These are phyloP conservation scores for Fusarium chaquense DNA, from an alignment of 2,329 filamentous ascomycete genomes.

Conservation along the genomic window DNA sequence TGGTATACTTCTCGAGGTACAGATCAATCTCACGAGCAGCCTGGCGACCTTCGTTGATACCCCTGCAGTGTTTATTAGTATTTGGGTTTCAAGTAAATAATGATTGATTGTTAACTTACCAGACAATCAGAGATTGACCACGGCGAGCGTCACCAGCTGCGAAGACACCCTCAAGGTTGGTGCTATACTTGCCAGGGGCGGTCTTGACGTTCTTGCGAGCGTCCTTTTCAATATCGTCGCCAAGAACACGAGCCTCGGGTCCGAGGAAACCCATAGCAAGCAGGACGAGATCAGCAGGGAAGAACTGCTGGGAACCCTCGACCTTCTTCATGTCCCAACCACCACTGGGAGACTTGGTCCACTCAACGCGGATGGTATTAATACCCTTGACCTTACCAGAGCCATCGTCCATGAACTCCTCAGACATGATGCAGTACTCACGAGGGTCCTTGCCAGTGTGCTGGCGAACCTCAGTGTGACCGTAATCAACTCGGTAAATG, in stretches of 20 bases:
- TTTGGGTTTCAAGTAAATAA: not conserved
- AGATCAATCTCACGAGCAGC: slow-evolving; percentile 91
- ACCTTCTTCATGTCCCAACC: slow-evolving; percentile 99
- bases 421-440: slow-evolving; percentile 98
- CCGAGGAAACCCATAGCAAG: slow-evolving; percentile 98
- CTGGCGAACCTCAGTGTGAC: slow-evolving; percentile 93
- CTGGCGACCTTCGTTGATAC: slow-evolving; percentile 97
- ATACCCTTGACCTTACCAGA: slow-evolving; percentile 92
- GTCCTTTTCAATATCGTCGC: slow-evolving; percentile 91
- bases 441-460: slow-evolving; percentile 96
- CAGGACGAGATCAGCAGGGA: slow-evolving; percentile 93
- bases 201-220: slow-evolving; percentile 97
- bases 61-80: slow-evolving; percentile 62
- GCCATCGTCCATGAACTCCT: slow-evolving; percentile 93
- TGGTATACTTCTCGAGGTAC: slow-evolving; percentile 83
- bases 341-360: slow-evolving; percentile 88
- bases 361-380: slow-evolving; percentile 94
- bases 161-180: slow-evolving; percentile 89
- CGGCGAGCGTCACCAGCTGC: slow-evolving; percentile 95
- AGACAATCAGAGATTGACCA: slow-evolving; percentile 95
- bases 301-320: slow-evolving; percentile 93
- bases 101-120: slow-evolving; percentile 68
- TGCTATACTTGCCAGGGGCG: slow-evolving; percentile 84
- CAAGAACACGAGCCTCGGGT: slow-evolving; percentile 88
- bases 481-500: slow-evolving; percentile 98